Evolutionary conservation across 208 protist species (phyloP).

Genomic region (Angomonas deanei): DNA sequence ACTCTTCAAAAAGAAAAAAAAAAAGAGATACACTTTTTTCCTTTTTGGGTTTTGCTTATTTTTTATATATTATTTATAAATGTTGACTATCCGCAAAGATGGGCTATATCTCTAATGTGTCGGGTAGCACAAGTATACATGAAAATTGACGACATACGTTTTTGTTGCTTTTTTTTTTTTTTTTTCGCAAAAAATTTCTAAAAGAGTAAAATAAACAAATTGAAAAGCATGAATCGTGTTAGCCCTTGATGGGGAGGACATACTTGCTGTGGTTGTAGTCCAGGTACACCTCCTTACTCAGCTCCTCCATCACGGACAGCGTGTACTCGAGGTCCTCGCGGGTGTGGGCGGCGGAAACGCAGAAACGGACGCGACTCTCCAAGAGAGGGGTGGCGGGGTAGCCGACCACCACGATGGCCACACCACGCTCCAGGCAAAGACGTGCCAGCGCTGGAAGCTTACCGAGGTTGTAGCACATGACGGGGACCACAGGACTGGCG

Average conservation of each 20-base stretch:
- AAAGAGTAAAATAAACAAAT: neutral
- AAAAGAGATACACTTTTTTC: neutral
- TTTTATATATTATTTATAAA: conserved; percentile 9
- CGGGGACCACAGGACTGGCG: conserved; percentile 94
- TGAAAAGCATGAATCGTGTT: neutral
- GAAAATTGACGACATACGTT: too few relatives aligned
- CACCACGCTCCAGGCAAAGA: conserved; percentile 73
- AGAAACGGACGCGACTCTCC: conserved; percentile 87
- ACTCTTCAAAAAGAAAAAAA: neutral
- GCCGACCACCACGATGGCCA: conserved; percentile 97
- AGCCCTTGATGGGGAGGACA: conserved; percentile 1
- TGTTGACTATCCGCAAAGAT: too few relatives aligned
- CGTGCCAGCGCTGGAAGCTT: conserved; percentile 89
- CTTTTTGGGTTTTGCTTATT: conserved; percentile 13
- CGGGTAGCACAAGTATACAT: too few relatives aligned
- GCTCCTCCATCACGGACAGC: conserved; percentile 82
- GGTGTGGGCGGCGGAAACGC: conserved; percentile 93
- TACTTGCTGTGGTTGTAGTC: conserved; percentile 37
- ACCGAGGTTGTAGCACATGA: conserved; percentile 93
- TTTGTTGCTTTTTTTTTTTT: conserved; percentile 5
- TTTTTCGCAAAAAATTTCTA: neutral
- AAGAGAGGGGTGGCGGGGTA: conserved; percentile 96
- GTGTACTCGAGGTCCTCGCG: conserved; percentile 90
- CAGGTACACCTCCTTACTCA: conserved; percentile 68
- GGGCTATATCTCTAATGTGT: too few relatives aligned